A percentile compares a stretch with the other conserved stretches of the same genome.
These are phyloP conservation scores for Peronosclerospora sorghi DNA, from an alignment of 352 stramenopile species.

Conservation along the genomic window DNA sequence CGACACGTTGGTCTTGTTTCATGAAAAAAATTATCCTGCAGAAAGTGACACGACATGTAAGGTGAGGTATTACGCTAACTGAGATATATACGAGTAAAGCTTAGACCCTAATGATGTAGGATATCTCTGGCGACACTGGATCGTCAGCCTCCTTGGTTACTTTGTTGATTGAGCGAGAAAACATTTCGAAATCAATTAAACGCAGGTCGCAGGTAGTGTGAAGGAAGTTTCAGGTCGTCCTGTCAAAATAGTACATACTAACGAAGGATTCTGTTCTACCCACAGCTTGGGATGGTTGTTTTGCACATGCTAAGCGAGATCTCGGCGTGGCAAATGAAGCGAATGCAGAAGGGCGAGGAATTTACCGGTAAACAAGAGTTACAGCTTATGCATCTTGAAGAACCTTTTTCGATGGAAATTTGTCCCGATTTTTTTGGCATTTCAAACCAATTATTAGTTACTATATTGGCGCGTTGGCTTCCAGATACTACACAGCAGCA, in stretches of 20 bases:
- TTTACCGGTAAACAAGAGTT: conserved; percentile 57
- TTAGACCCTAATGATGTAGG: conserved; percentile 7
- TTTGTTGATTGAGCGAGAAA: conserved; percentile 7
- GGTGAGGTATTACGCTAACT: conserved; percentile 1
- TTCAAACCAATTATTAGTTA: conserved; percentile 48
- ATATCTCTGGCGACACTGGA: neutral
- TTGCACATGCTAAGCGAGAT: conserved; percentile 67
- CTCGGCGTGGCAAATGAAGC: conserved; percentile 83
- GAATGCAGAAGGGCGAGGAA: conserved; percentile 80
- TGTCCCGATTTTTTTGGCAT: conserved; percentile 62
- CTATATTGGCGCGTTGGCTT: conserved; percentile 53
- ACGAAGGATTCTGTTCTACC: conserved; percentile 1
- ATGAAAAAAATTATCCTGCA: conserved; percentile 15
- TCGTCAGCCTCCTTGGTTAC: conserved; percentile 11
- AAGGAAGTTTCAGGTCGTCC: neutral
- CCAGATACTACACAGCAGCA: neutral
- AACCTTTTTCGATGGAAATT: conserved; percentile 78
- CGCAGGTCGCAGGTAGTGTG: conserved; percentile 54
- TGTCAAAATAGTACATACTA: conserved; percentile 1
- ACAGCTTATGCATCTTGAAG: conserved; percentile 63
- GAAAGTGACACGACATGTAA: conserved; percentile 3
- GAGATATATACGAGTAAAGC: neutral
- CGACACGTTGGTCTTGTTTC: conserved; percentile 34
- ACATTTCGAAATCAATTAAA: conserved; percentile 36
- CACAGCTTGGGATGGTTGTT: conserved; percentile 61